Base-by-base conservation (phyloP, 2,329 filamentous ascomycete species). In the Pseudodiploospora longispora region DNA sequence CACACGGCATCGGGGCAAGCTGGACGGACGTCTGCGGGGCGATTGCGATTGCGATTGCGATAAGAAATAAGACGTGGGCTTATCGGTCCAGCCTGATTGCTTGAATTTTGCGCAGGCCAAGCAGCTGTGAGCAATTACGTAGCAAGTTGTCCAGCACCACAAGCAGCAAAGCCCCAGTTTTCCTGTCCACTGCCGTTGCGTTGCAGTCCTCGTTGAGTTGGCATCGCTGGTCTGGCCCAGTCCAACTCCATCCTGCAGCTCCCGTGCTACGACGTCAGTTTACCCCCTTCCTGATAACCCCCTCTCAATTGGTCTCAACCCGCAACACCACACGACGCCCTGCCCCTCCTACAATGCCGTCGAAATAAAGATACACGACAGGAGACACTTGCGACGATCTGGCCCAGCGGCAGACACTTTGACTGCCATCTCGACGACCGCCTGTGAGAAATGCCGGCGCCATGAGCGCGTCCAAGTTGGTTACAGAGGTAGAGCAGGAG, bases 401-500 rank as follows among this genome's bases (percentile, higher is more conserved):
- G 10, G 38, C 36, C 27, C 27, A 31, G 42, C 42, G 43, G 46
- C 46, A 19, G 19, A 19, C 19, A 42, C 35, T 39, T 28, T 39
- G 30, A 37, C 32, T 33, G 42, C 46, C 39, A 42, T 38, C 30
- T 41, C 42, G 42, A 38, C 42, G 36, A 33, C 46, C 45, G 50
- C 43, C 41, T 41, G 51, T 61, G 54, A 64, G 57, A 62, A 43
- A 66, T 64, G 64, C 59, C 55, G 53, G 51, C 52, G 56, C 54
- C 54, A 67, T 67, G 64, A 63, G 52, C 49, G 53, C 57, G 54
- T 56, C 71, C 63, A 72, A 75, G 60, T 65, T 72, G 67, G 72
- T 72, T 58, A 62, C 63, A 55, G 66, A 74, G 59, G 59, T 72
- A 54, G 65, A 70, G 65, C 78, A 73, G 67, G 87, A 93, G 70